These are phyloP conservation scores for Carex parvula DNA, from an alignment of 176 grass and related monocot genomes.

Conservation along the genomic window DNA sequence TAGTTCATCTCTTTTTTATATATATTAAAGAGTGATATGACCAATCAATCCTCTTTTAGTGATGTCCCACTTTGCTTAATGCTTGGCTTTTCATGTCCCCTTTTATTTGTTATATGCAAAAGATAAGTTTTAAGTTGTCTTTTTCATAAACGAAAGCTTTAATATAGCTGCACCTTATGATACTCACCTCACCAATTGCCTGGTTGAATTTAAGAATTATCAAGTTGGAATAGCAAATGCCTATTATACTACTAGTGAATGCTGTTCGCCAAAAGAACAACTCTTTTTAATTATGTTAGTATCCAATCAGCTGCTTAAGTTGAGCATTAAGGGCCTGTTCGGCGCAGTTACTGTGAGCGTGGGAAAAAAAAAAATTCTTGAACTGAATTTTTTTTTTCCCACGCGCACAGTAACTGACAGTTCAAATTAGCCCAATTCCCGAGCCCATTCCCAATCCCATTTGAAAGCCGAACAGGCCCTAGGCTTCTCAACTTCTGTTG, in stretches of 20 bases:
- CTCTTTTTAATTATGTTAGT: background rate
- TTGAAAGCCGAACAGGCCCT: too few relatives aligned
- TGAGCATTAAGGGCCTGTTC: too few relatives aligned
- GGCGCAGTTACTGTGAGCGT: too few relatives aligned
- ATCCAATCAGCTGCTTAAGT: background rate
- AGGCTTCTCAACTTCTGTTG: background rate
- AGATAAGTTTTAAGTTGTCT: background rate
- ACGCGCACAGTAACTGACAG: too few relatives aligned
- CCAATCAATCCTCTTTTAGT: conserved; percentile 2
- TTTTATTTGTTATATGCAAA: conserved; percentile 22
- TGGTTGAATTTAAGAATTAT: background rate
- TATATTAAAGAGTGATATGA: background rate
- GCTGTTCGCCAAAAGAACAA: background rate
- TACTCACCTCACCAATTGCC: background rate
- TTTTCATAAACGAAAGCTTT: conserved; percentile 15
- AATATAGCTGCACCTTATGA: background rate
- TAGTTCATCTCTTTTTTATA: background rate
- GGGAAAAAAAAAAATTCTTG: too few relatives aligned
- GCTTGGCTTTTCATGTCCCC: background rate
- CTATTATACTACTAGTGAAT: background rate
- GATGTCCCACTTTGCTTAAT: conserved; percentile 3
- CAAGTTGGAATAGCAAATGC: background rate
- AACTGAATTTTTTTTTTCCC: too few relatives aligned
- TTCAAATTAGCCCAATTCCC: too few relatives aligned
- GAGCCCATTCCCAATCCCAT: too few relatives aligned